A percentile compares a stretch with the other conserved stretches of the same genome.
Conservation (phyloP, 345 rosid species). For the Hibiscus tridactylites region DNA sequence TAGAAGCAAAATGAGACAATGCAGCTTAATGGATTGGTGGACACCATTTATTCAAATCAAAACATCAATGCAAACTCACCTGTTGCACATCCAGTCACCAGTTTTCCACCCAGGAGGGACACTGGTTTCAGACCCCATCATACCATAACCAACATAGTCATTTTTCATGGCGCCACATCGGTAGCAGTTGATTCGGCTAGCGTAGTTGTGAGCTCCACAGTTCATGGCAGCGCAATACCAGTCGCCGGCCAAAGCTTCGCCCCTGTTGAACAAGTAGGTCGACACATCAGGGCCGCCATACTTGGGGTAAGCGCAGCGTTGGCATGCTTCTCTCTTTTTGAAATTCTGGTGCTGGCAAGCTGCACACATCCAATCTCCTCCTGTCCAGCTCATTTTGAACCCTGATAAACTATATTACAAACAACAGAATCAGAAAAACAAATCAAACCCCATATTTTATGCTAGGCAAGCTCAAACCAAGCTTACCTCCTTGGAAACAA, state of each 20-base stretch:
- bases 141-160: constrained; percentile 17
- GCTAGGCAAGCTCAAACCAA: neutral
- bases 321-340: constrained; percentile 68
- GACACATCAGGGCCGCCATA: constrained; percentile 70
- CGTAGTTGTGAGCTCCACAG: constrained; percentile 91
- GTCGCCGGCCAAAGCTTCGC: constrained; percentile 76
- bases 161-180: constrained; percentile 55
- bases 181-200: constrained; percentile 70
- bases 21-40: neutral
- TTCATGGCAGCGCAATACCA: constrained; percentile 83
- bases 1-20: neutral
- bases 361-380: constrained; percentile 85
- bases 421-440: neutral
- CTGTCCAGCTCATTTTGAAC: constrained; percentile 57
- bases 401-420: constrained; percentile 5
- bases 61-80: constrained; percentile 21
- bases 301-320: constrained; percentile 64
- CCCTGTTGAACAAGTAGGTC: constrained; percentile 38
- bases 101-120: constrained; percentile 81
- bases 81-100: constrained; percentile 92
- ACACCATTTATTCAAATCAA: neutral
- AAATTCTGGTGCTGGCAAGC: constrained; percentile 74
- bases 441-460: neutral
- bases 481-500: constrained; percentile 10
- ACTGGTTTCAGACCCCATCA: constrained; percentile 22